These are phyloP conservation scores for Epichloe festucae DNA, from an alignment of 2,329 filamentous ascomycete species.

Conservation along the genomic window DNA sequence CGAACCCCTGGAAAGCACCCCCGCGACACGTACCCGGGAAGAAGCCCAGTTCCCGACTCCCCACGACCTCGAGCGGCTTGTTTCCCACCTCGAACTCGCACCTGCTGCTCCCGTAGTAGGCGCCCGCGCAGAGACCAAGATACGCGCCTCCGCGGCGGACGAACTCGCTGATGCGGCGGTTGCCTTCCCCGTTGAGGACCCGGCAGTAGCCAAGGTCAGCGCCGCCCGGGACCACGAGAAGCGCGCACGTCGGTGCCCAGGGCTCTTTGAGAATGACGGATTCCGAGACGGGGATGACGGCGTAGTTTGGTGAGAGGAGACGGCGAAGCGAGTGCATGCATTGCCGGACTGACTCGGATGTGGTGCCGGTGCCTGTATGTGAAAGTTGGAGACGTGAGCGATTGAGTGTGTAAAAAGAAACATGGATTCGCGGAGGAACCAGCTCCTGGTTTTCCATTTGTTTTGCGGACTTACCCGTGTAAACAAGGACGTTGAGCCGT, in stretches of 20 bases:
- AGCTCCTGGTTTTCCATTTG: neutral
- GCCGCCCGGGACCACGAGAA: conserved; percentile 85
- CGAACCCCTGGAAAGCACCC: conserved; percentile 82
- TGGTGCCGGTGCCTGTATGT: conserved; percentile 63
- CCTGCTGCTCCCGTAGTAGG: conserved; percentile 68
- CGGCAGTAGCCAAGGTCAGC: conserved; percentile 90
- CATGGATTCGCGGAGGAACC: neutral
- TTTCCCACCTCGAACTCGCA: conserved; percentile 93
- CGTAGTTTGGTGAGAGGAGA: conserved; percentile 80
- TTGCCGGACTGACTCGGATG: conserved; percentile 78
- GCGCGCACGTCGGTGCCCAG: conserved; percentile 74
- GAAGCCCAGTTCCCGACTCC: conserved; percentile 73
- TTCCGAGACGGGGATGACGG: conserved; percentile 74
- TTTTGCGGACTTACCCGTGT: conserved; percentile 52
- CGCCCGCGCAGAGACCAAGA: conserved; percentile 86
- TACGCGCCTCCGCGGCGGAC: conserved; percentile 77
- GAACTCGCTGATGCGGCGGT: conserved; percentile 70
- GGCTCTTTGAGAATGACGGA: conserved; percentile 77
- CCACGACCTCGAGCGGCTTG: conserved; percentile 65
- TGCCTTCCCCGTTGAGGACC: conserved; percentile 76
- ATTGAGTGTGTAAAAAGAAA: neutral
- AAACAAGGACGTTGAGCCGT: conserved; percentile 84
- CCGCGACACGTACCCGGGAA: conserved; percentile 80
- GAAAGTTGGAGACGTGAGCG: conserved; percentile 6
- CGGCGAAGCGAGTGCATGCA: conserved; percentile 77